Evolutionary conservation across 139 green algal species (phyloP).

Genomic region (Marvania coccoides): DNA sequence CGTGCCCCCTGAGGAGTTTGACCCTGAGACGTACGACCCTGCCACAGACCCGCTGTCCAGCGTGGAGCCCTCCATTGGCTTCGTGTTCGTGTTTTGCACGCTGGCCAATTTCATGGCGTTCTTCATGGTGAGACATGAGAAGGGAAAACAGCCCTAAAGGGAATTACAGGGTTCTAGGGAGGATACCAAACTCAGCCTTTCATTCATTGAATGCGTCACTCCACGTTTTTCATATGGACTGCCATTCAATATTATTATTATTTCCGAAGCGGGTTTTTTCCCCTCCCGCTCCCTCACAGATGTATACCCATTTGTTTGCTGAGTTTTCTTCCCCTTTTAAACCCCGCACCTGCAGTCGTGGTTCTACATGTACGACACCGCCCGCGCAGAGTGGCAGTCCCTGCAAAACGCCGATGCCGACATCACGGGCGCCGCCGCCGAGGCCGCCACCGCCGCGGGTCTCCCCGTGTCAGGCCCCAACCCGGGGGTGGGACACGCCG

Average conservation of each 20-base stretch:
- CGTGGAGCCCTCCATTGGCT: neutral
- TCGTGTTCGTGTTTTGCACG: neutral
- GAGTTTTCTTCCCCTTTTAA: neutral
- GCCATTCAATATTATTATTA: too few species aligned
- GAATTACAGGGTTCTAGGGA: neutral
- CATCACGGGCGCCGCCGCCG: neutral
- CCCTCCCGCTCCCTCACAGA: too few species aligned
- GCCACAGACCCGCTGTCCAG: neutral
- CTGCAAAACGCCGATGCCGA: conserved; percentile 6
- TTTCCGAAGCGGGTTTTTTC: too few species aligned
- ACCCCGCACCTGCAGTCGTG: conserved; percentile 16
- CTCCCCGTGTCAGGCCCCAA: neutral
- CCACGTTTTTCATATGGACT: too few species aligned
- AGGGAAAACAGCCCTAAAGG: neutral
- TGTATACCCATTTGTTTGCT: neutral
- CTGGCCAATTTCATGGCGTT: neutral
- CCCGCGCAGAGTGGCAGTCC: conserved; percentile 10
- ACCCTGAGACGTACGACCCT: neutral
- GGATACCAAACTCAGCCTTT: too few species aligned
- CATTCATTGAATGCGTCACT: too few species aligned
- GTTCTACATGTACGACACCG: conserved; percentile 40
- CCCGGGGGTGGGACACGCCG: neutral
- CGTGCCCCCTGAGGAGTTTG: neutral
- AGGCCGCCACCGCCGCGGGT: neutral
- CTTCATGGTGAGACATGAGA: neutral